Conservation (phyloP, 2,329 filamentous ascomycete genomes). For the Fusarium concolor region DNA sequence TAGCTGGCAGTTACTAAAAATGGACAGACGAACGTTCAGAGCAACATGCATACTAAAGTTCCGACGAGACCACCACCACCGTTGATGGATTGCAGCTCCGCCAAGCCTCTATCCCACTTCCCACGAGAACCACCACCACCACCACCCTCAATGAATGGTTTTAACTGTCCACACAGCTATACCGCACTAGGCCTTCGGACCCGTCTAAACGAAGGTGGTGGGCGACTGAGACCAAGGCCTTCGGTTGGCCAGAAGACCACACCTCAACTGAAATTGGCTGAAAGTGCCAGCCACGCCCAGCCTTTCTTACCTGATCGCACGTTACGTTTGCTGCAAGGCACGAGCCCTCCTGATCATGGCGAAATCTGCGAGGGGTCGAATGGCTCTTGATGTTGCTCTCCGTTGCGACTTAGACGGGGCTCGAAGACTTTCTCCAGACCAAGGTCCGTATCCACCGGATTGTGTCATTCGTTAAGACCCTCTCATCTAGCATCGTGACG, state of each 20-base stretch:
- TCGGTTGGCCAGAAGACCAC: conserved; percentile 20
- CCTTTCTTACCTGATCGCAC: conserved; percentile 12
- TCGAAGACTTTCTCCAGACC: conserved; percentile 9
- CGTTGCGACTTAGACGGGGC: conserved; percentile 9
- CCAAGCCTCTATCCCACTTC: conserved; percentile 3
- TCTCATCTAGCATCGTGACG: conserved; percentile 21
- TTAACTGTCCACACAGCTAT: not conserved
- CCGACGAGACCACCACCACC: not conserved
- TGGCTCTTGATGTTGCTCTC: conserved; percentile 6
- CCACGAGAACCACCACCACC: not conserved
- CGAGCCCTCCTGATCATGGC: conserved; percentile 24
- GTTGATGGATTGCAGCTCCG: conserved; percentile 9
- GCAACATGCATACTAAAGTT: not conserved
- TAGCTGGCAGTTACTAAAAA: not conserved
- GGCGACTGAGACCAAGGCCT: conserved; percentile 25
- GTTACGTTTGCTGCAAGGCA: conserved; percentile 41
- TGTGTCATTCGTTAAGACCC: conserved; percentile 10
- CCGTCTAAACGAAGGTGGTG: conserved; percentile 17
- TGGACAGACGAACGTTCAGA: conserved; percentile 3
- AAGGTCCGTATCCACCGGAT: conserved; percentile 5
- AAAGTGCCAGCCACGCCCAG: conserved; percentile 13
- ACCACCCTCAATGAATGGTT: not conserved
- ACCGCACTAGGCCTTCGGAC: not conserved
- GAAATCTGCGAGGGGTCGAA: conserved; percentile 30
- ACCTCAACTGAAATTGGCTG: conserved; percentile 31